Percentiles rank a stretch among this genome's conserved stretches.
These are phyloP conservation scores for Conidiobolus incongruus DNA, from an alignment of 371 early-diverging fungal genomes.

Conservation along the genomic window DNA sequence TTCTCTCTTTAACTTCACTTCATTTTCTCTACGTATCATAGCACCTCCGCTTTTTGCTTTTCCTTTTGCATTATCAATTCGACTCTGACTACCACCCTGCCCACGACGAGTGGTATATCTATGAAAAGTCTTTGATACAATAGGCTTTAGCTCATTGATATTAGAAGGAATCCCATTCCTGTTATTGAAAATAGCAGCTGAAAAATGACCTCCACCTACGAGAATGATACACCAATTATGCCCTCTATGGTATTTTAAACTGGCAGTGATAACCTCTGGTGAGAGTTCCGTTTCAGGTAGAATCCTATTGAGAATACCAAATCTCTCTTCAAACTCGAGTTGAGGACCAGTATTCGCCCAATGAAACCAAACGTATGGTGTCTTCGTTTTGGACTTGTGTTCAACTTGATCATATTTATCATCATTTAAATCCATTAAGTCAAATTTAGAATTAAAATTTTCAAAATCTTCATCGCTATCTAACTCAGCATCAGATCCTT, in stretches of 20 bases:
- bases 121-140: constrained; percentile 76
- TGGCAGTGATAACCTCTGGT: background rate
- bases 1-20: constrained; percentile 50
- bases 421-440: too few species aligned
- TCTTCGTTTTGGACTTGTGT: background rate
- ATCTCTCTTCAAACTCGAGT: too few species aligned
- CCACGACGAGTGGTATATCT: constrained; percentile 87
- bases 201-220: constrained; percentile 77
- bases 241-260: background rate
- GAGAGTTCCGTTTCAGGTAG: background rate
- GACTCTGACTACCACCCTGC: constrained; percentile 81
- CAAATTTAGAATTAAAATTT: too few species aligned
- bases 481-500: too few species aligned
- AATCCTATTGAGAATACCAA: background rate
- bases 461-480: too few species aligned
- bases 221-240: constrained; percentile 48
- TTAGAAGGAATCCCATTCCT: constrained; percentile 15
- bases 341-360: background rate
- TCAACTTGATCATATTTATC: background rate
- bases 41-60: constrained; percentile 84
- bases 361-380: background rate
- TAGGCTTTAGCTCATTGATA: constrained; percentile 10
- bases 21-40: constrained; percentile 69
- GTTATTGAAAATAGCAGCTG: constrained; percentile 63
- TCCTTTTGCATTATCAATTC: constrained; percentile 58